These are phyloP conservation scores for Edaphochlamys debaryana DNA, from an alignment of 139 green algal genomes.

Conservation along the genomic window DNA sequence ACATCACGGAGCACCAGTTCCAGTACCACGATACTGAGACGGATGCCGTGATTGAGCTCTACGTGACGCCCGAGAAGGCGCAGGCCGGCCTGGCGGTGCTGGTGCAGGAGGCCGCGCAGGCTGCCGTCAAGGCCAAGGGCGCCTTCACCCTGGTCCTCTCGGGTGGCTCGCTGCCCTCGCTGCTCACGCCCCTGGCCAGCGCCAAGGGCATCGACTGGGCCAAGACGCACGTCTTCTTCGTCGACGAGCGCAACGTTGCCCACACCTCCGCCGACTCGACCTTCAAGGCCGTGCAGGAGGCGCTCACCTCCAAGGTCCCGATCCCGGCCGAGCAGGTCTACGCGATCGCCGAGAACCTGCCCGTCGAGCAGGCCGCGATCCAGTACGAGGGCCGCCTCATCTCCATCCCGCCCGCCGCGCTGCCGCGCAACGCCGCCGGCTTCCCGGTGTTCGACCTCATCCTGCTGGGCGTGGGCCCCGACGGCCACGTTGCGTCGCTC, in stretches of 20 bases:
- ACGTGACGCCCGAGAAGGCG: constrained; percentile 54
- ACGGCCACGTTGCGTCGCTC: constrained; percentile 97
- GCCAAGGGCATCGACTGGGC: constrained; percentile 65
- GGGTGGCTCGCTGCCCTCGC: constrained; percentile 76
- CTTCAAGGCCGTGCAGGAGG: constrained; percentile 74
- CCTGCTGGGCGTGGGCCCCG: constrained; percentile 94
- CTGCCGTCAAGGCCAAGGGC: constrained; percentile 75
- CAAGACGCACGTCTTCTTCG: constrained; percentile 85
- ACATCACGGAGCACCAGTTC: constrained; percentile 71
- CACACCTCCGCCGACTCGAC: constrained; percentile 81
- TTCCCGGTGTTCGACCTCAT: constrained; percentile 90
- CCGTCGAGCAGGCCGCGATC: constrained; percentile 61
- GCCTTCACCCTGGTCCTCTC: constrained; percentile 89
- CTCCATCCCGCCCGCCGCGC: constrained; percentile 57
- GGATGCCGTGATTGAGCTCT: constrained; percentile 63
- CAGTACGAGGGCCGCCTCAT: constrained; percentile 81
- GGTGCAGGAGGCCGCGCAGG: constrained; percentile 61
- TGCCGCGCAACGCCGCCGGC: constrained; percentile 66
- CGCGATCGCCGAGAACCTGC: constrained; percentile 66
- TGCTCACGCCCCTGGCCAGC: constrained; percentile 65
- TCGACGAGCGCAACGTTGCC: constrained; percentile 90
- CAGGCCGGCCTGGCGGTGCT: constrained; percentile 60
- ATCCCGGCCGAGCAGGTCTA: constrained; percentile 71
- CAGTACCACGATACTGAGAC: constrained; percentile 64
- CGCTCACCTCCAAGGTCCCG: constrained; percentile 77